Conservation (phyloP, 2,329 filamentous ascomycete species). For the Penicillium sp. region DNA sequence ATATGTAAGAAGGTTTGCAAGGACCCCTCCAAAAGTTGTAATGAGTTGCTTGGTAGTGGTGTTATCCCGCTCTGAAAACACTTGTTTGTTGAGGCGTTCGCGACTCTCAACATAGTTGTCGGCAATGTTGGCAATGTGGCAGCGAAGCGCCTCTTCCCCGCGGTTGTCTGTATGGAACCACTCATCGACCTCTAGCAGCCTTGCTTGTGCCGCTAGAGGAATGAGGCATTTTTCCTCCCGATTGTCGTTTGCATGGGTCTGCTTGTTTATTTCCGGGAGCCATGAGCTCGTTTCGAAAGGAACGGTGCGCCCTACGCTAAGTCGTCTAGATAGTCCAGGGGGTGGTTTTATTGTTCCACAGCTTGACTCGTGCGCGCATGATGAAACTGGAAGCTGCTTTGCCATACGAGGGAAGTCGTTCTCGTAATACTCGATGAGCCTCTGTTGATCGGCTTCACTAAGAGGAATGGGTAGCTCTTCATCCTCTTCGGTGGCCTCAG, state of each 20-base stretch:
- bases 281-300: slow-evolving; percentile 20
- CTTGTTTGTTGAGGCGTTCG: slow-evolving; percentile 10
- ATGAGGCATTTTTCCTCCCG: slow-evolving; percentile 10
- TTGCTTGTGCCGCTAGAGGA: background rate
- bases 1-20: slow-evolving; percentile 30
- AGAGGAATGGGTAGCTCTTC: background rate
- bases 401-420: background rate
- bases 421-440: background rate
- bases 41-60: slow-evolving; percentile 22
- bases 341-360: slow-evolving; percentile 17
- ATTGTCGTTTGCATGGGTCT: slow-evolving; percentile 29
- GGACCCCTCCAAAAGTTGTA: slow-evolving; percentile 27
- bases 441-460: background rate
- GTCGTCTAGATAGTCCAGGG: slow-evolving; percentile 17
- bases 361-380: background rate
- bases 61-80: slow-evolving; percentile 11
- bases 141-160: slow-evolving; percentile 24
- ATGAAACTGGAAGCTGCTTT: background rate
- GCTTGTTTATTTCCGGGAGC: slow-evolving; percentile 23
- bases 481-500: background rate
- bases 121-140: slow-evolving; percentile 26
- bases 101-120: slow-evolving; percentile 20
- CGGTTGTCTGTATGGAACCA: slow-evolving; percentile 32
- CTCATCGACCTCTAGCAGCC: slow-evolving; percentile 23
- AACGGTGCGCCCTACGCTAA: background rate